A percentile compares a stretch with the other conserved stretches of the same genome.
Conservation (phyloP, 2,329 filamentous ascomycete genomes). For the Aspergillus ibericus region DNA sequence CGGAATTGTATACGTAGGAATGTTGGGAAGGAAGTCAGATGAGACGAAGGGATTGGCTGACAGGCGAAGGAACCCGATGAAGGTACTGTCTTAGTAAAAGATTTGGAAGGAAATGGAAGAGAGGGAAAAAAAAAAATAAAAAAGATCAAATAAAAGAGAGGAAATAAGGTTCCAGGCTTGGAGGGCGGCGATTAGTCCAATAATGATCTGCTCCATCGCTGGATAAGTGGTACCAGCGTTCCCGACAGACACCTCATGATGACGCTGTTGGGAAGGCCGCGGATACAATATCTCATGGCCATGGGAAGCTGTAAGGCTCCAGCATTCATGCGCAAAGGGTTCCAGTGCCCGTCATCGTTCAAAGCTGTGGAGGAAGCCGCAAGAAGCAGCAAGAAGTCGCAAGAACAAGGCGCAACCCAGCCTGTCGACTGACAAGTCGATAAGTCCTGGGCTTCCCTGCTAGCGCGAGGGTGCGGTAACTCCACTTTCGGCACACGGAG, state of each 20-base stretch:
- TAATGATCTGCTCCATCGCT: background rate
- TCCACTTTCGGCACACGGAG: slow-evolving; percentile 21
- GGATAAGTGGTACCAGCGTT: slow-evolving; percentile 3
- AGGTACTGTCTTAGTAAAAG: too few species aligned
- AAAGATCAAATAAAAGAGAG: background rate
- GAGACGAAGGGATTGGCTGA: background rate
- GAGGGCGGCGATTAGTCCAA: background rate
- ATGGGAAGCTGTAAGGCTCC: background rate
- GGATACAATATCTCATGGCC: background rate
- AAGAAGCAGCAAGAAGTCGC: too few species aligned
- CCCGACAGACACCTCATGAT: slow-evolving; percentile 15
- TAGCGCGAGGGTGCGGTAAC: slow-evolving; percentile 6
- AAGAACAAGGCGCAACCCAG: background rate
- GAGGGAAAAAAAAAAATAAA: background rate
- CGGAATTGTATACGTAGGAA: background rate
- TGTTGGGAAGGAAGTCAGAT: background rate
- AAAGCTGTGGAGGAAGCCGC: too few species aligned
- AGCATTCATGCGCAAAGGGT: too few species aligned
- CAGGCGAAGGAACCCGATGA: background rate
- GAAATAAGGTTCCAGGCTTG: slow-evolving; percentile 8
- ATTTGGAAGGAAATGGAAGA: background rate
- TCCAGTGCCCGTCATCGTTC: too few species aligned
- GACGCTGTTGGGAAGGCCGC: slow-evolving; percentile 6
- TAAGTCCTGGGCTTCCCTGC: background rate
- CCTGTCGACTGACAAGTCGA: background rate